Conservation (phyloP, 495 filamentous ascomycete genomes). For the Rusavskia elegans region DNA sequence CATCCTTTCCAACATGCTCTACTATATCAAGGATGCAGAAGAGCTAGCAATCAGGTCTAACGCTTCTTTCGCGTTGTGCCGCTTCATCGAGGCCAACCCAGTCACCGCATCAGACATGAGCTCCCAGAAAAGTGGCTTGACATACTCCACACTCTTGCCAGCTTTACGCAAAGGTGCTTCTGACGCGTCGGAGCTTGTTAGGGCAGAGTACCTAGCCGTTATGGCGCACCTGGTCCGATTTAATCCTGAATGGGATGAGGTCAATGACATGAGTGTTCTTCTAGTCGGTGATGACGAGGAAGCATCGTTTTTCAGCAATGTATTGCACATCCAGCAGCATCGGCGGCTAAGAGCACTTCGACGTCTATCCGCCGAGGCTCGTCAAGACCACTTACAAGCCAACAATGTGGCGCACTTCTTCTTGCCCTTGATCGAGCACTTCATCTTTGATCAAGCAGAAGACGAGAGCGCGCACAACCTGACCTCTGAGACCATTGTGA, state of each 20-base stretch:
- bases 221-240: slow-evolving; percentile 61
- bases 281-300: slow-evolving; percentile 69
- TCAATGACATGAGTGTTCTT: slow-evolving; percentile 60
- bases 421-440: slow-evolving; percentile 83
- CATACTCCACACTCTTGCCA: slow-evolving; percentile 51
- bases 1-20: slow-evolving; percentile 81
- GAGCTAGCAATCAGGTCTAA: slow-evolving; percentile 78
- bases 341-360: slow-evolving; percentile 73
- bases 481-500: slow-evolving; percentile 60
- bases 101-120: slow-evolving; percentile 20
- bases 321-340: slow-evolving; percentile 81
- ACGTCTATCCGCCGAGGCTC: slow-evolving; percentile 49
- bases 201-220: slow-evolving; percentile 61
- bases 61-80: slow-evolving; percentile 61
- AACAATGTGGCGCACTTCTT: slow-evolving; percentile 75
- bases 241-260: slow-evolving; percentile 48
- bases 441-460: slow-evolving; percentile 64
- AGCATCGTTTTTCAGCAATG: slow-evolving; percentile 83
- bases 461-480: slow-evolving; percentile 71
- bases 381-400: slow-evolving; percentile 44
- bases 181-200: slow-evolving; percentile 67
- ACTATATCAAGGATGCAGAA: slow-evolving; percentile 70
- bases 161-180: slow-evolving; percentile 57
- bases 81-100: slow-evolving; percentile 51
- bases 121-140: slow-evolving; percentile 30